A percentile compares a stretch with the other conserved stretches of the same genome.
phyloP scores from a whole-genome alignment of 2,329 filamentous ascomycete genomes.

The Diaporthe citri region DNA sequence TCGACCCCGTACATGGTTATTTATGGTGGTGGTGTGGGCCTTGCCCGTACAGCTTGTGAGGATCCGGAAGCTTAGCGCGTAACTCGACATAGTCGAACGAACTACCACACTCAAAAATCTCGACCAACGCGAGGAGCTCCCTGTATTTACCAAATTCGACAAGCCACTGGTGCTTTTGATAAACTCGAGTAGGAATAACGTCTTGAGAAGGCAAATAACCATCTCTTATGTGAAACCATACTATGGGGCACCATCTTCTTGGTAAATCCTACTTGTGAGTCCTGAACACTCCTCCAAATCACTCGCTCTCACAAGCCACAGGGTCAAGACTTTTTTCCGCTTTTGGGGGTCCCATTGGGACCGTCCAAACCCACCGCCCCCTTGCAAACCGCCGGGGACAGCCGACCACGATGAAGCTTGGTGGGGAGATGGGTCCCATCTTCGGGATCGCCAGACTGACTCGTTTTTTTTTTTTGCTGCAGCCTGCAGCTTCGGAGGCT shows the following conservation, averaged over 20 bases:
- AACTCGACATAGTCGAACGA: neutral
- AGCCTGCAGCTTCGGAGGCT: constrained; percentile 2
- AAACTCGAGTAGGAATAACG: neutral
- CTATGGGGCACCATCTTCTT: neutral
- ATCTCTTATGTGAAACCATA: neutral
- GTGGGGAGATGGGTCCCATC: constrained; percentile 27
- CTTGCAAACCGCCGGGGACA: constrained; percentile 36
- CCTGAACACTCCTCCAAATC: neutral
- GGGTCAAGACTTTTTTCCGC: constrained; percentile 7
- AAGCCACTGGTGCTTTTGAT: neutral
- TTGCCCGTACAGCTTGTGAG: constrained; percentile 6
- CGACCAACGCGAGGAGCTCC: no score
- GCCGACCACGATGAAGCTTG: constrained; percentile 25
- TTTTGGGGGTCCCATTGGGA: constrained; percentile 21
- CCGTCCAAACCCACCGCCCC: constrained; percentile 7
- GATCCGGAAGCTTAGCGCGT: constrained; percentile 16
- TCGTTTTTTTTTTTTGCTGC: constrained; percentile 11
- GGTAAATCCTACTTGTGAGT: neutral
- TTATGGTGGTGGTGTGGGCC: constrained; percentile 26
- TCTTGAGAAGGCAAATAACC: neutral
- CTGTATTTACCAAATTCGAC: no score
- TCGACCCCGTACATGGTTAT: constrained; percentile 4
- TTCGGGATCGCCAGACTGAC: constrained; percentile 32
- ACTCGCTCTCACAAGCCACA: neutral
- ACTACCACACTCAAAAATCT: neutral